Evolutionary conservation across 176 grass and related monocot genomes (phyloP).

Genomic region (Elymus sibiricus): DNA sequence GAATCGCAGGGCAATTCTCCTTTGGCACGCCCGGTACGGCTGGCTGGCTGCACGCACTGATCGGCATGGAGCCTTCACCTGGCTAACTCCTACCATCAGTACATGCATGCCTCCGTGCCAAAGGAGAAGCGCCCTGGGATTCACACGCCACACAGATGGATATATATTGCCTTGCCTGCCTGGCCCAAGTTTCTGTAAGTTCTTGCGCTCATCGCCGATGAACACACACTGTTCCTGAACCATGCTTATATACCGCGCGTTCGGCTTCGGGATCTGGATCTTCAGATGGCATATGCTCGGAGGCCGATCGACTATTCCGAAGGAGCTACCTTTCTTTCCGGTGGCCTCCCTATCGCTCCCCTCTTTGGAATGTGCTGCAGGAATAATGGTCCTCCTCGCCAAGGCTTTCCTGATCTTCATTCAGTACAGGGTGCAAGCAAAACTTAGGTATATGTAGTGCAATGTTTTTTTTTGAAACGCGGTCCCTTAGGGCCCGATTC

Average conservation of each 20-base stretch:
- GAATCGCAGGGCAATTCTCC: slow-evolving; percentile 74
- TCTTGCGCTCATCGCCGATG: background rate
- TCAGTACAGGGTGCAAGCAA: background rate
- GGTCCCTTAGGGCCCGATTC: too few species aligned
- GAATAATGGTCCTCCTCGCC: background rate
- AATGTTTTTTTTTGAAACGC: too few species aligned
- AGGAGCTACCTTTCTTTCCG: background rate
- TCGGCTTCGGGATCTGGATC: background rate
- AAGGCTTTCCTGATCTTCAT: background rate
- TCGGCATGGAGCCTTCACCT: background rate
- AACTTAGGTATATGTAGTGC: background rate
- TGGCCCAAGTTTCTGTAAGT: background rate
- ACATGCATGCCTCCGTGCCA: slow-evolving; percentile 29
- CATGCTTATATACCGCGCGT: slow-evolving; percentile 30
- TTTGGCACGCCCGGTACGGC: slow-evolving; percentile 37
- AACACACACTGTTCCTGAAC: background rate
- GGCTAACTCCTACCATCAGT: background rate
- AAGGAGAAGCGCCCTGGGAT: slow-evolving; percentile 58
- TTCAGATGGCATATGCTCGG: slow-evolving; percentile 38
- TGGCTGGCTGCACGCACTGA: background rate
- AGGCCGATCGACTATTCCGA: background rate
- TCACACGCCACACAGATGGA: slow-evolving; percentile 15
- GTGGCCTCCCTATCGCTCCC: background rate
- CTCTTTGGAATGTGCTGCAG: slow-evolving; percentile 37
- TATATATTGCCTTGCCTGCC: background rate